Evolutionary conservation across 345 rosid species (phyloP).

Genomic region (Brassica rapa): DNA sequence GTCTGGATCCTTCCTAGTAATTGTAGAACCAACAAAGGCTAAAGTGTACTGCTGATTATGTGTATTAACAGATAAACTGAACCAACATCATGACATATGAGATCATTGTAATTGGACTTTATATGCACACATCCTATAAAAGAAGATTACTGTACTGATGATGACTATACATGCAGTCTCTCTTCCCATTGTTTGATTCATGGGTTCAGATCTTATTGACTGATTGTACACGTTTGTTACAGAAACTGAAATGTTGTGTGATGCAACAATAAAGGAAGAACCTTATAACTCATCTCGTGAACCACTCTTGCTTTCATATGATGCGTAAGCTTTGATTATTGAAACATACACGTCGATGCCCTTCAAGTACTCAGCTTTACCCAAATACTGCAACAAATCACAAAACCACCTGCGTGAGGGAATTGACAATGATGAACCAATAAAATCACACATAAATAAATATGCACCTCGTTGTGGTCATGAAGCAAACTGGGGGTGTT

Average conservation of each 20-base stretch:
- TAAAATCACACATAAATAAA: background rate
- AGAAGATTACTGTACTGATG: background rate
- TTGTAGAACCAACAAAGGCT: slow-evolving; percentile 18
- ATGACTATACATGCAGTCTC: slow-evolving; percentile 26
- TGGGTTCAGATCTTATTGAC: background rate
- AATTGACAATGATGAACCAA: background rate
- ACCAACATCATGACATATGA: slow-evolving; percentile 27
- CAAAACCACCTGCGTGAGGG: slow-evolving; percentile 9
- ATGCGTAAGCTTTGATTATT: slow-evolving; percentile 65
- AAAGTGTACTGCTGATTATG: slow-evolving; percentile 23
- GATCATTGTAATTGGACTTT: slow-evolving; percentile 35
- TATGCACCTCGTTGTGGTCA: slow-evolving; percentile 73
- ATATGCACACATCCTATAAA: slow-evolving; percentile 24
- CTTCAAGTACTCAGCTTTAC: slow-evolving; percentile 78
- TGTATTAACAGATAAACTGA: slow-evolving; percentile 18
- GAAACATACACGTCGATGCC: slow-evolving; percentile 76
- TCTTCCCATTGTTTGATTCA: background rate
- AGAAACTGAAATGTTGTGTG: background rate
- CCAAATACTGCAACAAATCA: slow-evolving; percentile 61
- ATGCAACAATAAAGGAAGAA: background rate
- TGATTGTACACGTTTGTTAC: background rate
- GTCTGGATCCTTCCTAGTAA: slow-evolving; percentile 29
- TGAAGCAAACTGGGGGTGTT: slow-evolving; percentile 89
- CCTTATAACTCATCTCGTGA: slow-evolving; percentile 69
- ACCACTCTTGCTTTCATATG: slow-evolving; percentile 46